phyloP scores from a whole-genome alignment of 306 rosid genomes.

The Casuarina cunninghamiana region DNA sequence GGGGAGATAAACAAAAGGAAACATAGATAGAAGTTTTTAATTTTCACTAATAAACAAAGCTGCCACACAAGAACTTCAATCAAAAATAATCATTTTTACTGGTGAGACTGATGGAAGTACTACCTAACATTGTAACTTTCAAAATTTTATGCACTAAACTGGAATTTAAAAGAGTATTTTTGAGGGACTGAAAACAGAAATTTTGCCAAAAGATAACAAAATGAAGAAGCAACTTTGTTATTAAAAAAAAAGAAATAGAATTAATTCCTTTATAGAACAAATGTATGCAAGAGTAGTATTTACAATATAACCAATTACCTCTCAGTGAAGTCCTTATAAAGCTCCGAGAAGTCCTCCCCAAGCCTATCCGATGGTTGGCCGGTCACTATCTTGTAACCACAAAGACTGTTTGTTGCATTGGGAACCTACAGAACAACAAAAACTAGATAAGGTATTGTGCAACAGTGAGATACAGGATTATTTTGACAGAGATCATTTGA shows the following conservation, averaged over 20 bases:
- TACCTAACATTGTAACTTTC: not conserved
- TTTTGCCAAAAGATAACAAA: not conserved
- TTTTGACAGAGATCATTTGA: conserved; percentile 17
- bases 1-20: not conserved
- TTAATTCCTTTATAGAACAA: not conserved
- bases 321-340: conserved; percentile 72
- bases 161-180: not conserved
- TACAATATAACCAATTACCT: conserved; percentile 49
- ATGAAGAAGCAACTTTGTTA: not conserved
- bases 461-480: conserved; percentile 12
- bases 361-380: conserved; percentile 99
- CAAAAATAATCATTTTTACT: not conserved
- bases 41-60: not conserved
- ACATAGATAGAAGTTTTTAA: too few relatives aligned
- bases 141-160: not conserved
- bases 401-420: conserved; percentile 95
- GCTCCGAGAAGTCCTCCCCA: conserved; percentile 93
- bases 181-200: not conserved
- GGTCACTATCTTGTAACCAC: conserved; percentile 95
- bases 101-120: not conserved
- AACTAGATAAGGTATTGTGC: conserved; percentile 15
- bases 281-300: conserved; percentile 12
- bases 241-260: too few relatives aligned
- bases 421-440: conserved; percentile 66
- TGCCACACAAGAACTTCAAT: not conserved